Percentiles rank a stretch among this genome's conserved stretches.
phyloP scores from a whole-genome alignment of 2,329 filamentous ascomycete genomes.

The Periconia sp. region DNA sequence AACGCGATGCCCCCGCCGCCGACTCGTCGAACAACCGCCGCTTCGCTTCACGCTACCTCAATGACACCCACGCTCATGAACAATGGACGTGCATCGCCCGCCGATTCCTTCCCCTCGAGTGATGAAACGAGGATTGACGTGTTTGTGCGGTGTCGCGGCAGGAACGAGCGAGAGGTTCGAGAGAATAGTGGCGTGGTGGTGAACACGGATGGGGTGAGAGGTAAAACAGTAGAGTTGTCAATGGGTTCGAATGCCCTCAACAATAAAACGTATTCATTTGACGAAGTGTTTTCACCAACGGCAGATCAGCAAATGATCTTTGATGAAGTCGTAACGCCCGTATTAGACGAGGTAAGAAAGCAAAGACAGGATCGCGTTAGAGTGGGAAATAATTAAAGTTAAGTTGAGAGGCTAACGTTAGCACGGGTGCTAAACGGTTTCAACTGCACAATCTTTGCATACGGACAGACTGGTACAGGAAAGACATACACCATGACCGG shows the following conservation, averaged over 20 bases:
- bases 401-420: constrained; percentile 10
- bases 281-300: constrained; percentile 94
- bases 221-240: constrained; percentile 80
- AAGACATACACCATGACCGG: constrained; percentile 99
- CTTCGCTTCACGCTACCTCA: not conserved
- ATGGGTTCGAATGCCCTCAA: constrained; percentile 92
- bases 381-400: not conserved
- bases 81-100: not conserved
- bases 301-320: constrained; percentile 94
- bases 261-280: constrained; percentile 96
- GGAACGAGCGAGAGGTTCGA: constrained; percentile 88
- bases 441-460: constrained; percentile 99
- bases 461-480: constrained; percentile 96
- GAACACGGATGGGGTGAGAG: constrained; percentile 84
- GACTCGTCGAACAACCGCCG: not conserved
- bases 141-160: constrained; percentile 90
- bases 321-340: constrained; percentile 92
- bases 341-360: constrained; percentile 84
- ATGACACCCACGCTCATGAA: not conserved
- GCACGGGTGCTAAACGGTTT: constrained; percentile 85
- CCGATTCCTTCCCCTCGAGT: not conserved
- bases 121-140: constrained; percentile 98
- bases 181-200: constrained; percentile 97
- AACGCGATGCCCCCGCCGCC: not conserved
- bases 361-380: no score